Base-by-base conservation (phyloP, 805 yeast species). In the Candida pseudoglaebosa region DNA sequence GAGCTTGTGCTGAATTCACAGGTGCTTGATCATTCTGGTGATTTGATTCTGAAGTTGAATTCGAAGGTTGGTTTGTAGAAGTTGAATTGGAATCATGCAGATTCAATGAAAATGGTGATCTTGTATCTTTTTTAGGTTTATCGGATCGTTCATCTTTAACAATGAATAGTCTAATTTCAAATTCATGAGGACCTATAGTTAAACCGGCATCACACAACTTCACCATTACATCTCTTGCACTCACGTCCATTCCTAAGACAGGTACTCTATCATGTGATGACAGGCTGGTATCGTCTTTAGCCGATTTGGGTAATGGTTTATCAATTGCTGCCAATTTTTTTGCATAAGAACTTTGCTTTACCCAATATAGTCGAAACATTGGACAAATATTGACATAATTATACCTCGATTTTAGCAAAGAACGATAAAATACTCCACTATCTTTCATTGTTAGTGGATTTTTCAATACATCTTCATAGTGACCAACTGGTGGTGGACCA, bases 141-240 rank as follows among this genome's bases (percentile, higher is more conserved):
- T 81, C 87, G 17, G 75, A 69, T 28, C 78, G 75, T 28, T 87
- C 95, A 50, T 89, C 95, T 51, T 86, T 85, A 37, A 88, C 75
- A n/a, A 88, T 81, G 60, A 85, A 93, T 22, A 93, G 59, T 43
- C 95, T 67, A 2, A 84, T 73, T 28, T 81, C 87, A 61, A 87
- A 87, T 0, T 67, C 60, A 60, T 91, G 99, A 0, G 96, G 96
- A 0, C 97, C 98, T 16, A 84, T 70, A 8, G 70, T 67, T 62
- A 89, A 61, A 1, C 67, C 62, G 43, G 90, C 79, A 48, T 90
- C 96, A 48, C 91, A 78, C 40, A 93, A 65, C 55, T 88, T 89
- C 43, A 88, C 82, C 96, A 90, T 89, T 40, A 80, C 80, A 46
- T 91, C 97, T 50, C 95, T 67, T 4, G 85, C 82, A 53, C 76